Conservation (phyloP, 2,329 filamentous ascomycete species). For the Fusarium sp. region DNA sequence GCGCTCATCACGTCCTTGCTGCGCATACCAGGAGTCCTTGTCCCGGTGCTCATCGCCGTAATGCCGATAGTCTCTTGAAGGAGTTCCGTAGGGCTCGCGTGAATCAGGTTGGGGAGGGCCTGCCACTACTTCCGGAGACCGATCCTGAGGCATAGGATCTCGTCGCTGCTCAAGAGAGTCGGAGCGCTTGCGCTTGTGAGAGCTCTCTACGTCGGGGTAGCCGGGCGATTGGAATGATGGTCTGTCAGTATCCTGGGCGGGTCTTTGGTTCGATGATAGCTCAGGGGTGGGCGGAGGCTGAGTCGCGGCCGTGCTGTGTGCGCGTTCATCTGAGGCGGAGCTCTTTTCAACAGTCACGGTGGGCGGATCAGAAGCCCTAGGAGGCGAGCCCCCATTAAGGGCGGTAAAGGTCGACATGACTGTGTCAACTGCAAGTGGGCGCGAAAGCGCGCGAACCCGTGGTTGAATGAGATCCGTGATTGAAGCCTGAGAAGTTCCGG, state of each 20-base stretch:
- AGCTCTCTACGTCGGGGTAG: slow-evolving; percentile 60
- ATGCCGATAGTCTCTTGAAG: slow-evolving; percentile 59
- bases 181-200: slow-evolving; percentile 78
- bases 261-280: slow-evolving; percentile 51
- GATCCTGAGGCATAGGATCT: slow-evolving; percentile 50
- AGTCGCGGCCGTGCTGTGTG: slow-evolving; percentile 39
- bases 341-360: slow-evolving; percentile 46
- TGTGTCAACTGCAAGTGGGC: slow-evolving; percentile 1
- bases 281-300: slow-evolving; percentile 45
- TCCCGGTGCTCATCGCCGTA: slow-evolving; percentile 61
- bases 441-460: neutral
- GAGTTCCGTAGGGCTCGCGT: slow-evolving; percentile 57
- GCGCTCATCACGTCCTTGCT: slow-evolving; percentile 61
- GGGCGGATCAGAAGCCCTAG: slow-evolving; percentile 53
- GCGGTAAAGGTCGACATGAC: slow-evolving; percentile 65
- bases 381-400: slow-evolving; percentile 63
- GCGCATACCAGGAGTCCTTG: slow-evolving; percentile 63
- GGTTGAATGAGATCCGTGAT: slow-evolving; percentile 1
- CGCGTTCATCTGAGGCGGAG: slow-evolving; percentile 50
- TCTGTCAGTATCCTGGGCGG: slow-evolving; percentile 55
- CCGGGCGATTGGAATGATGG: slow-evolving; percentile 54
- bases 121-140: slow-evolving; percentile 50
- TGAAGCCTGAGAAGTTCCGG: slow-evolving; percentile 5
- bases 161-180: slow-evolving; percentile 65
- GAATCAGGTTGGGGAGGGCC: slow-evolving; percentile 50